Conservation (phyloP, 169 alveolate species). For the Eimeria sp. region DNA sequence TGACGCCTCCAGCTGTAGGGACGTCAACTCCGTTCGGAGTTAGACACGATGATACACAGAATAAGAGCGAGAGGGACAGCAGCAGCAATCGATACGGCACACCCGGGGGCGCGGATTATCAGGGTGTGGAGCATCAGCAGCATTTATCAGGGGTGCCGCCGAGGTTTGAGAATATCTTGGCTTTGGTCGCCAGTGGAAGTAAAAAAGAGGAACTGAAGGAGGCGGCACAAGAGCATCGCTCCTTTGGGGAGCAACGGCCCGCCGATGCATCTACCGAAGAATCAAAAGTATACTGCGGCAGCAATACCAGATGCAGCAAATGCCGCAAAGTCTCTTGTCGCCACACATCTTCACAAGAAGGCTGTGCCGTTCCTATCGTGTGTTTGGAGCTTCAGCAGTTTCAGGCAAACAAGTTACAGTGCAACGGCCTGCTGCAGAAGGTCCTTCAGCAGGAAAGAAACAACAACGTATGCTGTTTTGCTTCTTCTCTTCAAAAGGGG, state of each 20-base stretch:
- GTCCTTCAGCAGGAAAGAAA: neutral
- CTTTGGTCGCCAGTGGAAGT: neutral
- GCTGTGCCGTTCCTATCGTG: constrained; percentile 38
- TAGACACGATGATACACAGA: neutral
- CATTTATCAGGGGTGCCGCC: neutral
- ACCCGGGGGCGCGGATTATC: neutral
- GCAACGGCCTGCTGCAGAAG: constrained; percentile 37
- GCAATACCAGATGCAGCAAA: constrained; percentile 1
- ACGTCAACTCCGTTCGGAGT: neutral
- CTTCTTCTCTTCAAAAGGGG: constrained; percentile 2
- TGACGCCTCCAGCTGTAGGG: neutral
- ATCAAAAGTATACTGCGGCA: neutral
- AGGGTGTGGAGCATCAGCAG: constrained; percentile 27
- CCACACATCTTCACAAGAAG: neutral
- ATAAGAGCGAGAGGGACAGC: constrained; percentile 4
- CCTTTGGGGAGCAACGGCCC: neutral
- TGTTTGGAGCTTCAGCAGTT: constrained; percentile 31
- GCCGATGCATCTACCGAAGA: neutral
- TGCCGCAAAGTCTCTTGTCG: neutral
- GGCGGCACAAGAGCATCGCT: neutral
- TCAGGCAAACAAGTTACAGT: neutral
- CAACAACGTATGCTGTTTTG: neutral
- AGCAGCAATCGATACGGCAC: constrained; percentile 15
- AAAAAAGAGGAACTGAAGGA: neutral
- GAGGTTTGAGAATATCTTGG: neutral